Conservation (phyloP, 2,329 filamentous ascomycete species). For the Fusarium chlamydosporum region DNA sequence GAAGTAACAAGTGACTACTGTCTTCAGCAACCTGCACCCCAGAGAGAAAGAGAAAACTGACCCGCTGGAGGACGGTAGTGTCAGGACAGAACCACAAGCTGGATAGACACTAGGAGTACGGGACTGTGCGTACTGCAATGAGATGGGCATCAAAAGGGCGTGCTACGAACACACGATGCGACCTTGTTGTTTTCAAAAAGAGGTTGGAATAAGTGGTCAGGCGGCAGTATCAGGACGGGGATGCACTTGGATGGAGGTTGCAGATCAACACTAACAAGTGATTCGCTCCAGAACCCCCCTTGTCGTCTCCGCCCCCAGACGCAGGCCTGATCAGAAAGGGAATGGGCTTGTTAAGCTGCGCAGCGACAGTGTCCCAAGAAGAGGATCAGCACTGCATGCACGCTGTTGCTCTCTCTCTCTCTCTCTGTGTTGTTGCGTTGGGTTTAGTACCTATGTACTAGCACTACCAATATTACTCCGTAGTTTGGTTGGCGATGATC, state of each 20-base stretch:
- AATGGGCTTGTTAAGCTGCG: slow-evolving; percentile 35
- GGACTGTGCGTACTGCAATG: slow-evolving; percentile 6
- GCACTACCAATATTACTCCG: background rate
- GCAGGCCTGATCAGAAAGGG: slow-evolving; percentile 44
- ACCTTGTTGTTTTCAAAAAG: slow-evolving; percentile 34
- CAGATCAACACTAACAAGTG: slow-evolving; percentile 31
- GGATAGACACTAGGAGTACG: slow-evolving; percentile 5
- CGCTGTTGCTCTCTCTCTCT: background rate
- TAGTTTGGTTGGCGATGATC: slow-evolving; percentile 27
- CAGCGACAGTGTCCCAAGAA: slow-evolving; percentile 13
- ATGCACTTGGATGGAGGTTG: slow-evolving; percentile 44
- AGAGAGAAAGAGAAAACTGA: slow-evolving; percentile 20
- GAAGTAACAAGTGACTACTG: slow-evolving; percentile 16
- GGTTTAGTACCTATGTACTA: background rate
- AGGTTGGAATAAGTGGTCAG: slow-evolving; percentile 50
- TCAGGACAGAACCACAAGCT: slow-evolving; percentile 12
- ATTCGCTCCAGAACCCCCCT: slow-evolving; percentile 41
- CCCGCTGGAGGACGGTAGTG: slow-evolving; percentile 25
- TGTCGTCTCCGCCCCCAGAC: slow-evolving; percentile 36
- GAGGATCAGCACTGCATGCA: slow-evolving; percentile 41
- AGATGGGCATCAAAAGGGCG: slow-evolving; percentile 27
- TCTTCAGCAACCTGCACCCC: slow-evolving; percentile 30
- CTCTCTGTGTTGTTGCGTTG: background rate
- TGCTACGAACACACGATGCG: slow-evolving; percentile 27
- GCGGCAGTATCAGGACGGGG: slow-evolving; percentile 45